These are phyloP conservation scores for Fraxinus excelsior DNA, from an alignment of 257 asterid species.

Conservation along the genomic window DNA sequence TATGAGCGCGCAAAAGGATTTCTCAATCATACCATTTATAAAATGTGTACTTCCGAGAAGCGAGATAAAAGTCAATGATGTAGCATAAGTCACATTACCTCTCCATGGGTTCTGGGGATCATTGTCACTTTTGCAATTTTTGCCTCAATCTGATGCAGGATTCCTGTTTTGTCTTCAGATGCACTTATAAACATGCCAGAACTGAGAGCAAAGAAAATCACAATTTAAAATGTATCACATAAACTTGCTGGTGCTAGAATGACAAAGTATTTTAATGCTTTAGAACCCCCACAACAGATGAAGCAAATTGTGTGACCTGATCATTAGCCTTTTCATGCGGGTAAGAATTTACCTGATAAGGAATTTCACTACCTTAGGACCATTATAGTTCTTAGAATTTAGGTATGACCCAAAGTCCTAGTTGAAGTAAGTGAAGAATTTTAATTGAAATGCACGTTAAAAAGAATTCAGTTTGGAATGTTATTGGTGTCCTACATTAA, in stretches of 20 bases:
- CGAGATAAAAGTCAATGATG: not conserved
- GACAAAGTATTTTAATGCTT: not conserved
- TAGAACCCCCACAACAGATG: too few relatives aligned
- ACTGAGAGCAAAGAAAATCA: constrained; percentile 42
- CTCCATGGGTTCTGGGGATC: constrained; percentile 80
- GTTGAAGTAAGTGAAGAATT: too few relatives aligned
- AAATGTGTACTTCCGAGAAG: not conserved
- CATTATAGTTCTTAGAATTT: too few relatives aligned
- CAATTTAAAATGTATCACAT: not conserved
- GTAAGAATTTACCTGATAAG: too few relatives aligned
- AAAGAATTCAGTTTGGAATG: too few relatives aligned
- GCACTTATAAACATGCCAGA: constrained; percentile 87
- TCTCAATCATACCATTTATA: not conserved
- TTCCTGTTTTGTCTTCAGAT: constrained; percentile 81
- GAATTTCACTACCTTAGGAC: not conserved
- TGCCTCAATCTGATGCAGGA: constrained; percentile 63
- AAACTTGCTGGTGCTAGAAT: not conserved
- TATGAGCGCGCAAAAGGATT: constrained; percentile 6
- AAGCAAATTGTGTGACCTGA: too few relatives aligned
- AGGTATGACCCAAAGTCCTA: too few relatives aligned
- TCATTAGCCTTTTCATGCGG: too few relatives aligned
- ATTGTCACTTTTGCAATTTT: constrained; percentile 81
- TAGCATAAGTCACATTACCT: constrained; percentile 44
- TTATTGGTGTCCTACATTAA: too few relatives aligned
- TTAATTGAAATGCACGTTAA: too few relatives aligned